Conservation (phyloP, 306 rosid species). For the Ochetophila trinervis region DNA sequence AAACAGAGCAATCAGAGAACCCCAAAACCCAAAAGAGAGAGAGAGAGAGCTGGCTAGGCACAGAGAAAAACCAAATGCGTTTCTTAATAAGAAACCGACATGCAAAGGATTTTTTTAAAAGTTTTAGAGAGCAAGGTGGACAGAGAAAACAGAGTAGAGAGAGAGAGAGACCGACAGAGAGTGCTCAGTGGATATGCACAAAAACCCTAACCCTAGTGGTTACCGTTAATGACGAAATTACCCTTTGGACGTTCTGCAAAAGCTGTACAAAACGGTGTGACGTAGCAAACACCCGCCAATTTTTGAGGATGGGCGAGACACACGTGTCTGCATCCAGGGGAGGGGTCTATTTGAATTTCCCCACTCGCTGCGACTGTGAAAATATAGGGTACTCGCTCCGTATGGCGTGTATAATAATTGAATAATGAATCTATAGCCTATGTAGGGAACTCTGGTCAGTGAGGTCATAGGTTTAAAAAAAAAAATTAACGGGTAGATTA, state of each 20-base stretch:
- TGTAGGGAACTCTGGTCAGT: no score
- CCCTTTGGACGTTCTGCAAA: constrained; percentile 18
- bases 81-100: not conserved
- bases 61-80: not conserved
- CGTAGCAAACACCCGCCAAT: constrained; percentile 25
- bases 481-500: no score
- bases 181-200: constrained; percentile 19
- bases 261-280: constrained; percentile 4
- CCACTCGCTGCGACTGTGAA: constrained; percentile 2
- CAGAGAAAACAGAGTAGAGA: not conserved
- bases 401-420: no score
- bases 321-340: constrained; percentile 37
- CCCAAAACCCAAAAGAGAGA: not conserved
- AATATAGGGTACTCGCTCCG: not conserved
- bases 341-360: not conserved
- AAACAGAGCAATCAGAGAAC: not conserved
- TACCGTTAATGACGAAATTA: constrained; percentile 21
- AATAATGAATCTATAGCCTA: no score
- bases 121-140: not conserved
- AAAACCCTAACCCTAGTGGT: constrained; percentile 28
- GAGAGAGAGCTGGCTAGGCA: not conserved
- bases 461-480: no score
- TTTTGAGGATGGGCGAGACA: constrained; percentile 2
- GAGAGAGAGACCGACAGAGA: constrained; percentile 28
- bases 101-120: constrained; percentile 6